Percentiles rank a stretch among this genome's conserved stretches.
These are phyloP conservation scores for Coemansia sp. DNA, from an alignment of 192 early-diverging fungal species.

Conservation along the genomic window DNA sequence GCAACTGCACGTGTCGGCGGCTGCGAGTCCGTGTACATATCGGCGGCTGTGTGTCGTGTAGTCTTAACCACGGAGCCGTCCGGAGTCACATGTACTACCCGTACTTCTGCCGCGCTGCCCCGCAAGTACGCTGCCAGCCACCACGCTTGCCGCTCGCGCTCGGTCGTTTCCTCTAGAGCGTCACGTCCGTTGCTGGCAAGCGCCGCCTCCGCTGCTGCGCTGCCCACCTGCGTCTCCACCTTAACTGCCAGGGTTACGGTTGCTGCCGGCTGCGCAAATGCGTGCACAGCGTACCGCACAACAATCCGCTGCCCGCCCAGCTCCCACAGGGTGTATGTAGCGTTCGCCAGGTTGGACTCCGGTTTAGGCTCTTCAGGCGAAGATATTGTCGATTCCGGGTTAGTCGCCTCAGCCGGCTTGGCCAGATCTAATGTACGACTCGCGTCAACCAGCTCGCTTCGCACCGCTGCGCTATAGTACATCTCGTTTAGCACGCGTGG, in stretches of 20 bases:
- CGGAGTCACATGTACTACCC: conserved; percentile 34
- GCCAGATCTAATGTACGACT: conserved; percentile 10
- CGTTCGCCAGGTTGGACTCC: conserved; percentile 6
- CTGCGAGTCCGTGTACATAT: conserved; percentile 19
- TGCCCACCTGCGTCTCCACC: conserved; percentile 23
- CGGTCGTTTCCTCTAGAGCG: conserved; percentile 22
- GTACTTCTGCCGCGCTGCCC: conserved; percentile 42
- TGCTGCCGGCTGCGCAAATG: conserved; percentile 8
- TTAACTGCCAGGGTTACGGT: conserved; percentile 38
- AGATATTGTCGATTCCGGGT: too few relatives aligned
- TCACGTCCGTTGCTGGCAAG: neutral
- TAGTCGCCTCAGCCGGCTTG: too few relatives aligned
- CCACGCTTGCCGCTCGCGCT: conserved; percentile 43
- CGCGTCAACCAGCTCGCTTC: conserved; percentile 7
- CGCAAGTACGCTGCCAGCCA: conserved; percentile 40
- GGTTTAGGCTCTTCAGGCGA: too few relatives aligned
- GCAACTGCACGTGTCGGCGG: conserved; percentile 37
- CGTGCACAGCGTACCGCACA: conserved; percentile 37
- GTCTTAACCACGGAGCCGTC: neutral
- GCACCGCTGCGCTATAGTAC: conserved; percentile 15
- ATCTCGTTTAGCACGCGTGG: conserved; percentile 27
- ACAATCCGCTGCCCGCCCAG: conserved; percentile 33
- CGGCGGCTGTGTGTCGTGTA: conserved; percentile 9
- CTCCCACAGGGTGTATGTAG: conserved; percentile 48
- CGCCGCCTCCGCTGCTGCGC: neutral